These are phyloP conservation scores for Serendipita indica DNA, from an alignment of 768 basidiomycete genomes.

Conservation along the genomic window DNA sequence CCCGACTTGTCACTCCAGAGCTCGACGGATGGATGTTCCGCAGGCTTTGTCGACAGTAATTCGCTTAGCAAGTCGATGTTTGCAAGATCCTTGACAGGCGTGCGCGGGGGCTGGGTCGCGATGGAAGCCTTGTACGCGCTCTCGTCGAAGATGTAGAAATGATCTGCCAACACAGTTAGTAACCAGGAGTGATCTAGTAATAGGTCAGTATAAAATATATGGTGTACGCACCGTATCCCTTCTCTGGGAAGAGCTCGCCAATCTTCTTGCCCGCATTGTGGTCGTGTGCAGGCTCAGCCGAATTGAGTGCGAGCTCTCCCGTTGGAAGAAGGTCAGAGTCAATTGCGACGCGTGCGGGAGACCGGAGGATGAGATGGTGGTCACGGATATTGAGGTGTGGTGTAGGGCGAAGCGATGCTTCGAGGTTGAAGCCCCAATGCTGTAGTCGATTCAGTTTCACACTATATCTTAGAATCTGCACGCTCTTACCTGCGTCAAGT, in stretches of 20 bases:
- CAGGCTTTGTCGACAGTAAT: conserved; percentile 21
- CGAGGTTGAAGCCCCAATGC: conserved; percentile 78
- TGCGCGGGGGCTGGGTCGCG: conserved; percentile 30
- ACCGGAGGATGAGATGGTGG: conserved; percentile 25
- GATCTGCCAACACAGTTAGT: conserved; percentile 41
- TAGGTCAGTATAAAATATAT: no score
- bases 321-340: conserved; percentile 37
- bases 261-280: conserved; percentile 35
- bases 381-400: conserved; percentile 29
- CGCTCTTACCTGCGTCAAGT: conserved; percentile 51
- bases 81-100: conserved; percentile 31
- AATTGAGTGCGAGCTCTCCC: conserved; percentile 34
- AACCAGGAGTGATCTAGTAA: no score
- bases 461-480: no score
- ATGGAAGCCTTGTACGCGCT: conserved; percentile 12
- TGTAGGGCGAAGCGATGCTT: conserved; percentile 42
- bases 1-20: conserved; percentile 45
- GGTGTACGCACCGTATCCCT: conserved; percentile 43
- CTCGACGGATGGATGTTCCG: conserved; percentile 30
- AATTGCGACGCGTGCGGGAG: conserved; percentile 37
- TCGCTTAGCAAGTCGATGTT: conserved; percentile 34
- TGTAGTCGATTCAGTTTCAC: conserved; percentile 18
- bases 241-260: conserved; percentile 40
- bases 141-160: conserved; percentile 44
- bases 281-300: conserved; percentile 34